Conservation (phyloP, 495 filamentous ascomycete species). For the Penicillium silybi region DNA sequence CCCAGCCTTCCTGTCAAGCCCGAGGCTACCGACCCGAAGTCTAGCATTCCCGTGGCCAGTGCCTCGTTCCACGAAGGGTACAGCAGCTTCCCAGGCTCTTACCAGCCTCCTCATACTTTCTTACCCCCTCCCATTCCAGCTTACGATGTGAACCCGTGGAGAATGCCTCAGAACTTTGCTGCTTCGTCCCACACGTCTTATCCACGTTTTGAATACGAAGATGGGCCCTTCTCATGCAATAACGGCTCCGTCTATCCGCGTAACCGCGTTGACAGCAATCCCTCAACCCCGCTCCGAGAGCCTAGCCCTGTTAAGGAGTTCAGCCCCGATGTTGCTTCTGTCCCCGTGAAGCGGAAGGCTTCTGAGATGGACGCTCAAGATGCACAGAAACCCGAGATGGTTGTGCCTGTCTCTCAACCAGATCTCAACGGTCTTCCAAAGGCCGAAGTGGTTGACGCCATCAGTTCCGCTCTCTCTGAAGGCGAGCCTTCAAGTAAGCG, state of each 20-base stretch:
- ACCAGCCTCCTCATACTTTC: neutral
- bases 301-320: neutral
- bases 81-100: neutral
- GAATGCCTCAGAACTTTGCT: neutral
- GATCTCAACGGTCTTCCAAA: conserved; percentile 18
- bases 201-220: conserved; percentile 2
- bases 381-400: conserved; percentile 1
- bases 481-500: conserved; percentile 31
- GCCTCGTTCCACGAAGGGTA: no score
- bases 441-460: conserved; percentile 13
- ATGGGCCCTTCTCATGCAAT: conserved; percentile 12
- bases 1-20: neutral
- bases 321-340: neutral
- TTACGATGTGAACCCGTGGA: neutral
- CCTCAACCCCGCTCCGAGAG: neutral
- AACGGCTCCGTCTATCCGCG: neutral
- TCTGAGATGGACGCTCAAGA: conserved; percentile 27
- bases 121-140: neutral
- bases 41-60: neutral
- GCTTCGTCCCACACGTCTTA: neutral
- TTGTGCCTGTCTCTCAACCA: conserved; percentile 19
- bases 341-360: conserved; percentile 32
- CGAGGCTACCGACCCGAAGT: neutral
- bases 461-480: conserved; percentile 17
- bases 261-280: neutral